Conservation (phyloP, 352 stramenopile genomes). For the Phytophthora capsici region DNA sequence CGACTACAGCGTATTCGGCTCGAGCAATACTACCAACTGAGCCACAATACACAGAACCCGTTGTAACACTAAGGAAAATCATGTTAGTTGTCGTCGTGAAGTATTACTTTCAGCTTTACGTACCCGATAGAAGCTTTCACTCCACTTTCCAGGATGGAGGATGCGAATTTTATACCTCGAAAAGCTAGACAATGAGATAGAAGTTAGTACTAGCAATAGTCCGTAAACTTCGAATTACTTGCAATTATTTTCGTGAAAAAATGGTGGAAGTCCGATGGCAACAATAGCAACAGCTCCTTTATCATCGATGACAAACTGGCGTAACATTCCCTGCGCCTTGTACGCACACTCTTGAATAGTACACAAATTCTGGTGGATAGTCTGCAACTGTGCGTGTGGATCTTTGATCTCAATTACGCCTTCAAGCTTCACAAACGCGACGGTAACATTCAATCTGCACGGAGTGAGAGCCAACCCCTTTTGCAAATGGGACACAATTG, state of each 20-base stretch:
- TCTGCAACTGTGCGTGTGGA: conserved; percentile 46
- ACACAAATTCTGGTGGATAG: conserved; percentile 67
- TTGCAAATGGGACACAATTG: conserved; percentile 71
- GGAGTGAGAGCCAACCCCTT: conserved; percentile 72
- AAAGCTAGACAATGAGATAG: conserved; percentile 1
- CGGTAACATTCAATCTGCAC: conserved; percentile 72
- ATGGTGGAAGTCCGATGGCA: conserved; percentile 75
- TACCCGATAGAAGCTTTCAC: conserved; percentile 76
- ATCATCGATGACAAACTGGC: conserved; percentile 89
- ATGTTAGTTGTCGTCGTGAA: neutral
- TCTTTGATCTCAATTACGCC: conserved; percentile 57
- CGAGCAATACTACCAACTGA: conserved; percentile 73
- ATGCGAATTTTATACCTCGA: conserved; percentile 68
- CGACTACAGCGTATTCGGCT: conserved; percentile 84
- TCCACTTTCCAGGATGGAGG: conserved; percentile 68
- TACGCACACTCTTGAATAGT: conserved; percentile 81
- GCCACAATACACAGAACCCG: conserved; percentile 75
- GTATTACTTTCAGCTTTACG: neutral
- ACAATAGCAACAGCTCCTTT: conserved; percentile 85
- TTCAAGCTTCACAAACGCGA: conserved; percentile 75
- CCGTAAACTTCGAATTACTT: too few species aligned
- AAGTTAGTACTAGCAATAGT: too few species aligned
- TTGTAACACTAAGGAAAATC: conserved; percentile 58
- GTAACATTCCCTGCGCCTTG: conserved; percentile 80
- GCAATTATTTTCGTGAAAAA: conserved; percentile 90